Evolutionary conservation across 208 protist genomes (phyloP), one percentile per base, ranked within the genome.

Genomic region (Zelonia costaricensis): DNA sequence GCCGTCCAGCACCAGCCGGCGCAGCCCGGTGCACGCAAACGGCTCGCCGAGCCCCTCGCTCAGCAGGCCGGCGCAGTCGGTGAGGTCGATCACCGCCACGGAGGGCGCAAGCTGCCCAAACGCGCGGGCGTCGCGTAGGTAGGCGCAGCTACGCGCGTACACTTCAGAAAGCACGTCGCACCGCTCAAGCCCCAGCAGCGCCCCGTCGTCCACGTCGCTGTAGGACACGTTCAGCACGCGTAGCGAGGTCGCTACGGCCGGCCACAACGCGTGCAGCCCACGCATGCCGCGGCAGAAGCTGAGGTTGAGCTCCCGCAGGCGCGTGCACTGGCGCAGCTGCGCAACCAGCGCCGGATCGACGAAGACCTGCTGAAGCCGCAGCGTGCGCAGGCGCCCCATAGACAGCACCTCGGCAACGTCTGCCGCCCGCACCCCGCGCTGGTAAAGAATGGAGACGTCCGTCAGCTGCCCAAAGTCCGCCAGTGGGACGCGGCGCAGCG

Each of bases 401-500:
- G 33, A 12, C 31, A 74, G 52, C 13, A 69, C 55, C 4, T 27
- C 54, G 13, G 69, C 45, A 22, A 72, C 45, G 38, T 47, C 53
- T 3, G 62, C 42, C 3, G 66, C 65, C 16, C 57, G 59, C 27
- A 70, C 57, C 27, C 44, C 59, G 16, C 51, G 55, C 43, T 76
- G 74, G 39, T 83, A 74, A 42, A 74, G 61, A 40, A 74, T 52
- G 33, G 72, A 76, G 16, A 74, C 65, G 36, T 79, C 64, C 23
- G 57, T 33, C 9, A 84, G 59, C 5, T 59, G 42, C 2, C 46
- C 31, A 45, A 79, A 58, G 20, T 70, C 68, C 0, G n/a, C 28
- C 36, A 70, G 65, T 0, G 66, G 62, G 23, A 80, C 53, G n/a
- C 31, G 28, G 30, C 44, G 36, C 35, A 75, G 49, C 23, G 44